These are phyloP conservation scores for Aspergillus pseudonomiae DNA, from an alignment of 2,329 filamentous ascomycete genomes.

Conservation along the genomic window DNA sequence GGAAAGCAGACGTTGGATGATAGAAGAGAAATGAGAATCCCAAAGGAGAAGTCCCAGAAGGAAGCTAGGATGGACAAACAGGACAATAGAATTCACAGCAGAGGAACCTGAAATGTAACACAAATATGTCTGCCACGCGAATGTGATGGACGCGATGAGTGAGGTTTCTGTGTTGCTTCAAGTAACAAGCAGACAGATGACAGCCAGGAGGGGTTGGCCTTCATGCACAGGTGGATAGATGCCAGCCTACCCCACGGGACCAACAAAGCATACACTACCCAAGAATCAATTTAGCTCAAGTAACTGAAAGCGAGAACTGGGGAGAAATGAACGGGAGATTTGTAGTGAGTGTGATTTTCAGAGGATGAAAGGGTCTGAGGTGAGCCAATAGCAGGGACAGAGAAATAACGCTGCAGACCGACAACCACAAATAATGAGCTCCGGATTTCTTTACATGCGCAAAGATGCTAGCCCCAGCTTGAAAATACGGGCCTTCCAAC, in stretches of 20 bases:
- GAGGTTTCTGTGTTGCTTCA: slow-evolving; percentile 14
- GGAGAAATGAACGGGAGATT: neutral
- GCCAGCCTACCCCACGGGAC: neutral
- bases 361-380: neutral
- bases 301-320: neutral
- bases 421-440: neutral
- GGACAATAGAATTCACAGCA: neutral
- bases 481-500: neutral
- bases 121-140: neutral
- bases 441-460: neutral
- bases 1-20: neutral
- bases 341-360: neutral
- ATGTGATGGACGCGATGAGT: slow-evolving; percentile 9
- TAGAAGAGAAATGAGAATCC: neutral
- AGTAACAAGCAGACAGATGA: slow-evolving; percentile 9
- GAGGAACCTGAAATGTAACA: neutral
- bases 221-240: neutral
- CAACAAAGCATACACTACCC: neutral
- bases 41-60: slow-evolving; percentile 4
- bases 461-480: neutral
- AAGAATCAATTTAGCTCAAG: neutral
- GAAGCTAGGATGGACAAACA: neutral
- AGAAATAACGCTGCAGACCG: neutral
- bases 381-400: neutral
- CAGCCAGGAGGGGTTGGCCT: slow-evolving; percentile 11